Evolutionary conservation across 2,329 filamentous ascomycete genomes (phyloP).

Genomic region (Fusarium solani-melongenae): DNA sequence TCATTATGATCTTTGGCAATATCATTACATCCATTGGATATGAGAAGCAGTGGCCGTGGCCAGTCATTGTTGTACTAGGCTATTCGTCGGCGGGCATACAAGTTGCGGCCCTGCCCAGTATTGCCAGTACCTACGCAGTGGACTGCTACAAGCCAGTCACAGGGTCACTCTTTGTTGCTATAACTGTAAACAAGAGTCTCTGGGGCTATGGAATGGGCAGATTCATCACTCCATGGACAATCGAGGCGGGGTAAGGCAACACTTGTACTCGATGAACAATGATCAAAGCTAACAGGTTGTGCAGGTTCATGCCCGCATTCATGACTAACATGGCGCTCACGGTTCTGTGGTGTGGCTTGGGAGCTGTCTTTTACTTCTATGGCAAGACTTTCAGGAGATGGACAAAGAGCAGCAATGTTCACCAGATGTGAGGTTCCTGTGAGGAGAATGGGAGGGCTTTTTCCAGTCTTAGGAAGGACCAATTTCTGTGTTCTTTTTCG

Average conservation of each 20-base stretch:
- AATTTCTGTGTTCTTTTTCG: background rate
- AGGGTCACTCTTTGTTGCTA: slow-evolving; percentile 12
- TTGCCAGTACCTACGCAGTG: slow-evolving; percentile 69
- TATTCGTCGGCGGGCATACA: slow-evolving; percentile 52
- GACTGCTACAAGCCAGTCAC: slow-evolving; percentile 66
- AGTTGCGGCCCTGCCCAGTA: slow-evolving; percentile 64
- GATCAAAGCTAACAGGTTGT: background rate
- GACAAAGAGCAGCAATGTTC: slow-evolving; percentile 11
- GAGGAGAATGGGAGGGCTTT: background rate
- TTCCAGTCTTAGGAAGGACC: background rate
- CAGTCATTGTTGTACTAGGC: slow-evolving; percentile 59
- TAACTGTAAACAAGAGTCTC: slow-evolving; percentile 23
- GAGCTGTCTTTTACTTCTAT: slow-evolving; percentile 5
- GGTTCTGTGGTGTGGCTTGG: background rate
- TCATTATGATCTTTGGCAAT: slow-evolving; percentile 49
- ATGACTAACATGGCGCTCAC: slow-evolving; percentile 14
- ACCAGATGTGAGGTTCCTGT: background rate
- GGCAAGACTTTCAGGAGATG: slow-evolving; percentile 7
- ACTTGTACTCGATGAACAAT: background rate
- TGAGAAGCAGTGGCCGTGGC: slow-evolving; percentile 60
- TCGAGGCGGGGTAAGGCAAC: slow-evolving; percentile 7
- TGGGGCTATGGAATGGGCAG: slow-evolving; percentile 21
- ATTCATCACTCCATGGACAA: slow-evolving; percentile 18
- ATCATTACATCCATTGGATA: slow-evolving; percentile 51
- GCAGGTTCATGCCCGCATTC: background rate